These are phyloP conservation scores for Sporobolomyces pararoseus DNA, from an alignment of 768 basidiomycete species.

Conservation along the genomic window DNA sequence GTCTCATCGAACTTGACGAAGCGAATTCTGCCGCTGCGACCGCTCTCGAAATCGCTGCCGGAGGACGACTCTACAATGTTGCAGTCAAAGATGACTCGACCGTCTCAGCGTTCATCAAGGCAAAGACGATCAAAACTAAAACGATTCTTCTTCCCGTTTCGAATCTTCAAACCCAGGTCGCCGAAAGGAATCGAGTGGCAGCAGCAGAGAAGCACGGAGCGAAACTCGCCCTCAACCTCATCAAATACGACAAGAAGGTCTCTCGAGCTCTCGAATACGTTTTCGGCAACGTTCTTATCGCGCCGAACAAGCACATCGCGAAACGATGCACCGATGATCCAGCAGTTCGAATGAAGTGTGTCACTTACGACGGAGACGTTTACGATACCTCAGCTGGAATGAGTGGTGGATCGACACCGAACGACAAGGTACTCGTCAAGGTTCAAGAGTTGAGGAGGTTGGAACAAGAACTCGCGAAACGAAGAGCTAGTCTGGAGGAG, in stretches of 20 bases:
- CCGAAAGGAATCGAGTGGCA: slow-evolving; percentile 55
- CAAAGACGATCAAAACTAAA: slow-evolving; percentile 37
- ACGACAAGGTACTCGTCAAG: slow-evolving; percentile 60
- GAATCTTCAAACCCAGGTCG: slow-evolving; percentile 20
- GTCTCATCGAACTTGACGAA: slow-evolving; percentile 70
- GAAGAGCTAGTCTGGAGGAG: slow-evolving; percentile 54
- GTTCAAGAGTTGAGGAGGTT: slow-evolving; percentile 76
- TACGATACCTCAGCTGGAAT: slow-evolving; percentile 95
- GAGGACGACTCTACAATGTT: slow-evolving; percentile 78
- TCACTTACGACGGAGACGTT: slow-evolving; percentile 89
- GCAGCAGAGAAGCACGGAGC: slow-evolving; percentile 86
- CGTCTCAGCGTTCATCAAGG: slow-evolving; percentile 36
- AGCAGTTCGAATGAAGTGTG: slow-evolving; percentile 68
- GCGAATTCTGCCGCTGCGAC: slow-evolving; percentile 73
- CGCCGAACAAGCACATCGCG: slow-evolving; percentile 79
- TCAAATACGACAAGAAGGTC: slow-evolving; percentile 76
- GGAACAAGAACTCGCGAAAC: slow-evolving; percentile 60
- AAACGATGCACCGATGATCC: slow-evolving; percentile 76
- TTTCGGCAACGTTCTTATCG: slow-evolving; percentile 88
- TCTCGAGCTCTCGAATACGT: slow-evolving; percentile 86
- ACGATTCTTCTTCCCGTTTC: slow-evolving; percentile 32
- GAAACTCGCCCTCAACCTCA: slow-evolving; percentile 77
- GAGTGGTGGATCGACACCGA: slow-evolving; percentile 83
- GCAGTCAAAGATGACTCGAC: slow-evolving; percentile 31
- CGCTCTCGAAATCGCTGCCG: slow-evolving; percentile 88